A percentile compares a stretch with the other conserved stretches of the same genome.
These are phyloP conservation scores for Syncephalastrum sp. DNA, from an alignment of 371 early-diverging fungal genomes.

Conservation along the genomic window DNA sequence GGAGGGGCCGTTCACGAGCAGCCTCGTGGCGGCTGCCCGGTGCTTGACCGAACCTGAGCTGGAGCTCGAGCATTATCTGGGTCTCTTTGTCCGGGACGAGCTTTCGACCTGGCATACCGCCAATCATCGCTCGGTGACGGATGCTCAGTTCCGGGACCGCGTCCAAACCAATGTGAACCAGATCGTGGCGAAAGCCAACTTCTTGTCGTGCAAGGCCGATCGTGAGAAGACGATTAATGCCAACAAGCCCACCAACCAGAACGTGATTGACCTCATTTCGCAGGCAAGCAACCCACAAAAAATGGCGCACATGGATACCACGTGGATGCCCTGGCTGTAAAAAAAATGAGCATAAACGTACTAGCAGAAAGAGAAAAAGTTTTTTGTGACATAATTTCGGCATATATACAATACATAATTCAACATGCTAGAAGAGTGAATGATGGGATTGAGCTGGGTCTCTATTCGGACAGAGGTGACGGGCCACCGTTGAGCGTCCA, in stretches of 20 bases:
- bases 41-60: slow-evolving; percentile 78
- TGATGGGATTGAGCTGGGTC: no score
- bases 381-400: neutral
- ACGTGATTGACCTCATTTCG: slow-evolving; percentile 83
- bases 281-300: slow-evolving; percentile 92
- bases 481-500: no score
- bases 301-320: slow-evolving; percentile 89
- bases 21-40: slow-evolving; percentile 78
- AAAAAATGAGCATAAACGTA: neutral
- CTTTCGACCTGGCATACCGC: slow-evolving; percentile 72
- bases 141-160: slow-evolving; percentile 61
- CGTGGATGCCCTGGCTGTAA: slow-evolving; percentile 82
- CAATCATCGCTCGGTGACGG: slow-evolving; percentile 57
- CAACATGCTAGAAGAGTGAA: no score
- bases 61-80: slow-evolving; percentile 82
- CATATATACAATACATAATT: neutral
- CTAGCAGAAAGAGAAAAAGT: neutral
- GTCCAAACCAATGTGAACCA: slow-evolving; percentile 72
- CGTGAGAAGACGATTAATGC: slow-evolving; percentile 29
- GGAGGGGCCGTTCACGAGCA: slow-evolving; percentile 86
- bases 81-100: slow-evolving; percentile 91
- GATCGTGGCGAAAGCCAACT: slow-evolving; percentile 68
- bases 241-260: slow-evolving; percentile 69
- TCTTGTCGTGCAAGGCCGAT: slow-evolving; percentile 67
- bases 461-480: no score